Conservation (phyloP, 768 basidiomycete genomes). For the Termitomyces sp. region DNA sequence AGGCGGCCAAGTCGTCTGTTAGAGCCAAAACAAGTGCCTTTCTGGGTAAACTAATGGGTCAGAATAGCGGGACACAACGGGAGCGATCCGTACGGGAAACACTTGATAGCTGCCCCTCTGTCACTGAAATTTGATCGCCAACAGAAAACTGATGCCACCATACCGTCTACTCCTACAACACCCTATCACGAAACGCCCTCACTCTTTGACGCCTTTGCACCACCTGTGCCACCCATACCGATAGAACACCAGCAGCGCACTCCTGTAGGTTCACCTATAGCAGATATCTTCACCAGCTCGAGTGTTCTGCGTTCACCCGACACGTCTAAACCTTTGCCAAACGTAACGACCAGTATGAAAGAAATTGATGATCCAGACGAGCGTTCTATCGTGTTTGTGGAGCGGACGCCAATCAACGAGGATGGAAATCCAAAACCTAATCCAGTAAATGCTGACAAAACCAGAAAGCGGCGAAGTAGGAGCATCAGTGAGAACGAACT, state of each 20-base stretch:
- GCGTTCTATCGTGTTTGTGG: constrained; percentile 52
- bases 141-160: constrained; percentile 52
- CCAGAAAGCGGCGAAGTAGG: constrained; percentile 61
- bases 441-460: constrained; percentile 18
- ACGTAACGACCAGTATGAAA: constrained; percentile 36
- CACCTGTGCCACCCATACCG: constrained; percentile 51
- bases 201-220: constrained; percentile 40
- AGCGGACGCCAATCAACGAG: constrained; percentile 33
- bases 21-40: constrained; percentile 78
- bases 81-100: constrained; percentile 50
- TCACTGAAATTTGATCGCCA: constrained; percentile 13
- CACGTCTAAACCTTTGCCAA: constrained; percentile 60
- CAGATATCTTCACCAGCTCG: constrained; percentile 41
- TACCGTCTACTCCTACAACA: constrained; percentile 23
- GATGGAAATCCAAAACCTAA: constrained; percentile 17
- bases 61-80: constrained; percentile 27
- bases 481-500: constrained; percentile 65
- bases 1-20: constrained; percentile 59
- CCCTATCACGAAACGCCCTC: constrained; percentile 34
- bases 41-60: constrained; percentile 73
- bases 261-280: constrained; percentile 37
- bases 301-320: constrained; percentile 25
- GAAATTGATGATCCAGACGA: constrained; percentile 45
- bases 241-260: constrained; percentile 30
- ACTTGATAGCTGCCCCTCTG: constrained; percentile 13